Evolutionary conservation across 1,284 basidiomycete species (phyloP).

Genomic region (Trichosporon sp.): DNA sequence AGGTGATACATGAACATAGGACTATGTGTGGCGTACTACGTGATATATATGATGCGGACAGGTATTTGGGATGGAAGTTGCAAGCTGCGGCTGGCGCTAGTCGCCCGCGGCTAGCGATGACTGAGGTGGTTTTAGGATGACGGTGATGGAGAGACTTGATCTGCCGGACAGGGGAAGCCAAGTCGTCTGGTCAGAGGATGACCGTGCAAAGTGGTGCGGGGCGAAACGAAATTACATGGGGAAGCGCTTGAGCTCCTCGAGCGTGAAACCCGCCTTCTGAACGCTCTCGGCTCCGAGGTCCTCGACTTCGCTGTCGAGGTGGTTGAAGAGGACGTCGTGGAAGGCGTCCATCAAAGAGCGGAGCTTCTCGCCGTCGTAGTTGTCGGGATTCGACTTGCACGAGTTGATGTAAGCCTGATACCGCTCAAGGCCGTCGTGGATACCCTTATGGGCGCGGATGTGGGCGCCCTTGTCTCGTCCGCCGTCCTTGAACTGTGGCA

Average conservation of each 20-base stretch:
- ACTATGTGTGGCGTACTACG: not conserved
- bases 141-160: not conserved
- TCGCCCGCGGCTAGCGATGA: not conserved
- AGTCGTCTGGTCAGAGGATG: not conserved
- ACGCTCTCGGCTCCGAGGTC: conserved; percentile 60
- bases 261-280: conserved; percentile 58
- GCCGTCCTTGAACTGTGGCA: conserved; percentile 55
- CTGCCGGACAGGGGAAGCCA: not conserved
- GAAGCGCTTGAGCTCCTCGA: conserved; percentile 57
- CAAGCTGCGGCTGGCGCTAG: too few relatives aligned
- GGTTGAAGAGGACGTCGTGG: conserved; percentile 59
- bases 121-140: not conserved
- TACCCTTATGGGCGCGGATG: conserved; percentile 59
- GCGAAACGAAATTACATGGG: too few relatives aligned
- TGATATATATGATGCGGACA: not conserved
- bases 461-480: conserved; percentile 53
- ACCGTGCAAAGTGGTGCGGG: not conserved
- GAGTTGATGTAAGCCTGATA: conserved; percentile 53
- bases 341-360: conserved; percentile 59
- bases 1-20: not conserved
- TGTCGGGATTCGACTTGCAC: conserved; percentile 52
- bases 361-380: conserved; percentile 58
- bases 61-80: not conserved
- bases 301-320: conserved; percentile 62
- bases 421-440: conserved; percentile 59